Evolutionary conservation across 148 eudicot species (phyloP), one percentile per base, ranked within the genome.

Genomic region (Selenicereus undatus): DNA sequence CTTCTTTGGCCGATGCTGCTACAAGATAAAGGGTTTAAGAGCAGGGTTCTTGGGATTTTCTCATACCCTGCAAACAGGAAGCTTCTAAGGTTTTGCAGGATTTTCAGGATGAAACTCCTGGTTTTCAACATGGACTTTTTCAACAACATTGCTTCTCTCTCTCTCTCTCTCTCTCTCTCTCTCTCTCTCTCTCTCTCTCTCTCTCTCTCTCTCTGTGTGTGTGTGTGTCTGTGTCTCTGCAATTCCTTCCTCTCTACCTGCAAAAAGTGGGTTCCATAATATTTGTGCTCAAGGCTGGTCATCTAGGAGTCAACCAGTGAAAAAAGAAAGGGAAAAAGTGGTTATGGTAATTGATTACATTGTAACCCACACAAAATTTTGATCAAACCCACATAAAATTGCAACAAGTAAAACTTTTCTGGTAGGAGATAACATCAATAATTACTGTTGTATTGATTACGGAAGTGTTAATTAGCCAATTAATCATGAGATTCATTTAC

Each of bases 81-180:
- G 68, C 87, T 89, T 52, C 76, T 91, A 76, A 95, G 86, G 81
- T 75, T 88, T 65, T 83, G 85, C 64, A 93, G 77, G 68, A 91
- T 88, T 86, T 88, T 88, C 77, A 77, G 86, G 54, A 93, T 54
- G 85, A 91, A 84, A 35, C 58, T 79, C 83, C 88, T 93, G 87
- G 91, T 85, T 62, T 89, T 90, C 68, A 82, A 83, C 77, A 91
- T 36, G 82, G 89, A 82, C 76, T 85, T 89, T 75, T 84, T 90
- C n/a, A 90, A 79, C 82, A 73, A 79, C 93, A 93, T 90, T 87
- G 84, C 77, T 75, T 74, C 70, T 82, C n/a, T 68, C 50, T 73
- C 30, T 81, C 12, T 64, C 42, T 65, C 54, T 48, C 68, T 64
- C 45, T 27, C 36, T 1, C 17, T 30, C 42, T 35, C 56, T 45